These are phyloP conservation scores for Pythium periplocum DNA, from an alignment of 352 stramenopile species.

Conservation along the genomic window DNA sequence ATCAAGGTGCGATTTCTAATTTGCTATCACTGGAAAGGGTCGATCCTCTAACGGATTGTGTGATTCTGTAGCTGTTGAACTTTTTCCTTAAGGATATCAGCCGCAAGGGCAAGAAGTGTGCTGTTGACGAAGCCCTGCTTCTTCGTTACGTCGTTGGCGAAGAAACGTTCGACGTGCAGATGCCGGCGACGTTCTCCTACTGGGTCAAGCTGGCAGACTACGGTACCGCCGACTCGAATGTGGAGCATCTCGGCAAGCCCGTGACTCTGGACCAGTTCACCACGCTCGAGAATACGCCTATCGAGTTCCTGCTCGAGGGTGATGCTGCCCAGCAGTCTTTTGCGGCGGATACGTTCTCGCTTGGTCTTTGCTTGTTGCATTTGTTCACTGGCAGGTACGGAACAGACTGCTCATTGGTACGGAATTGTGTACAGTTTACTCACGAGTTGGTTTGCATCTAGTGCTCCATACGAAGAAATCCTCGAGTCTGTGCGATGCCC, in stretches of 20 bases:
- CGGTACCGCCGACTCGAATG: constrained; percentile 92
- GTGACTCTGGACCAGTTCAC: constrained; percentile 95
- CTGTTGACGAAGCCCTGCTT: constrained; percentile 27
- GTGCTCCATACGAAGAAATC: constrained; percentile 97
- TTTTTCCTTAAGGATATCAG: constrained; percentile 93
- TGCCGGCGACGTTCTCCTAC: constrained; percentile 63
- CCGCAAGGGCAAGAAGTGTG: constrained; percentile 26
- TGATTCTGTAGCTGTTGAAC: constrained; percentile 89
- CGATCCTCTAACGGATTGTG: constrained; percentile 1
- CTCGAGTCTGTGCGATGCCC: constrained; percentile 91
- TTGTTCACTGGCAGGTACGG: constrained; percentile 91
- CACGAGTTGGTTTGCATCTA: constrained; percentile 6
- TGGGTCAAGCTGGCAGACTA: constrained; percentile 98
- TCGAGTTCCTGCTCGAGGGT: constrained; percentile 94
- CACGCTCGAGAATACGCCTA: constrained; percentile 97
- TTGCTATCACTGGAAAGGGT: constrained; percentile 1
- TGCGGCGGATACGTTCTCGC: constrained; percentile 93
- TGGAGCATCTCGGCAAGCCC: constrained; percentile 81
- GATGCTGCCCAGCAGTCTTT: constrained; percentile 88
- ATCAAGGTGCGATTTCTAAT: constrained; percentile 79
- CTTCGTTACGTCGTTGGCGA: constrained; percentile 64
- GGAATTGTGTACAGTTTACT: too few species aligned
- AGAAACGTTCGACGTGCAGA: constrained; percentile 42
- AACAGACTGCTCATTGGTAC: neutral
- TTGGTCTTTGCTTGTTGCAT: constrained; percentile 95